Conservation (phyloP, 129 eudicot genomes). For the Calendula officinalis region DNA sequence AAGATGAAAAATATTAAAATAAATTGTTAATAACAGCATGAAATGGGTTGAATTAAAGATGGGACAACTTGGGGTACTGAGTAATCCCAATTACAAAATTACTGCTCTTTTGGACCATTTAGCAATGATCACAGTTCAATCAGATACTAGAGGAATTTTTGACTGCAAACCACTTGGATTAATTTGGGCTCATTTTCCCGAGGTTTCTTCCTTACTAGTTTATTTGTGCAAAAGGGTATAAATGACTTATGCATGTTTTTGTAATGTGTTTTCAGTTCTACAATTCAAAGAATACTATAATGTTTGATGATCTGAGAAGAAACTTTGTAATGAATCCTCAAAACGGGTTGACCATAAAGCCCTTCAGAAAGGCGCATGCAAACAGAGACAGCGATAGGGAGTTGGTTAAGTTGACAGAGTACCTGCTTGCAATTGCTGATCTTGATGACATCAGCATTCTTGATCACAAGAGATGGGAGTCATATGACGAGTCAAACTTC, state of each 20-base stretch:
- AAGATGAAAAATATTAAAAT: not conserved
- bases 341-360: conserved; percentile 81
- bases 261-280: conserved; percentile 64
- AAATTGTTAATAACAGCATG: conserved; percentile 57
- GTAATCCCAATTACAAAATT: conserved; percentile 81
- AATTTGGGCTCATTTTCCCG: conserved; percentile 94
- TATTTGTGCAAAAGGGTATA: not conserved
- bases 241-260: conserved; percentile 11
- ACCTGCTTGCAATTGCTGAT: conserved; percentile 88
- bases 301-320: conserved; percentile 93
- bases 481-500: conserved; percentile 44
- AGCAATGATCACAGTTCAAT: conserved; percentile 95
- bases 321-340: conserved; percentile 98
- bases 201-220: conserved; percentile 43
- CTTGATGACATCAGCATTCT: conserved; percentile 81
- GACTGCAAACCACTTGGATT: conserved; percentile 97
- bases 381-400: conserved; percentile 80
- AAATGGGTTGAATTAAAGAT: conserved; percentile 98
- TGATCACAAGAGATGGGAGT: conserved; percentile 87
- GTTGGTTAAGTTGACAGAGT: conserved; percentile 87
- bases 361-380: conserved; percentile 90
- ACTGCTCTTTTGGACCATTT: conserved; percentile 92
- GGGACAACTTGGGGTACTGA: conserved; percentile 93
- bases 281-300: conserved; percentile 79
- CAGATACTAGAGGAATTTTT: conserved; percentile 81